Conservation (phyloP, 1,139 yeast species). For the Yamadazyma spencermartinsiae region DNA sequence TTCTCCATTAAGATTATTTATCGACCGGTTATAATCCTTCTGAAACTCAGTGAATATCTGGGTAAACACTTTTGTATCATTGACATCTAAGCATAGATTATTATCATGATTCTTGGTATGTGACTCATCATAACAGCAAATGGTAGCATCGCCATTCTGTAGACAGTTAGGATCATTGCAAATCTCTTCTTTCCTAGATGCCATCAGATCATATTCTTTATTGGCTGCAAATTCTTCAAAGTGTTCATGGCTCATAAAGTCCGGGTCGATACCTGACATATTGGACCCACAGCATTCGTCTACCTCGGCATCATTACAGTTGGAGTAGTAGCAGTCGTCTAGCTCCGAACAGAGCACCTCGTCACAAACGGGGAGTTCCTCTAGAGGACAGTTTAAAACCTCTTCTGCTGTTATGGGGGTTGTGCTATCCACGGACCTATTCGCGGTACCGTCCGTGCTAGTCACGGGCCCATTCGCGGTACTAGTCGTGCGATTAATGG, state of each 20-base stretch:
- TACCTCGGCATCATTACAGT: constrained; percentile 27
- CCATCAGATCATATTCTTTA: neutral
- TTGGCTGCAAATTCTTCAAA: neutral
- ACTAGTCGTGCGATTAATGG: neutral
- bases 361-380: constrained; percentile 36
- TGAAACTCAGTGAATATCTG: constrained; percentile 17
- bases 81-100: constrained; percentile 25
- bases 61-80: constrained; percentile 16
- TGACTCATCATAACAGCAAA: constrained; percentile 20
- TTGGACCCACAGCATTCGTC: constrained; percentile 11
- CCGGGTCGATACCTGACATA: constrained; percentile 7
- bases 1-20: neutral
- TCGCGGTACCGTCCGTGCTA: neutral
- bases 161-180: constrained; percentile 16
- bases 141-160: constrained; percentile 12
- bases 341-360: constrained; percentile 47
- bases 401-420: neutral
- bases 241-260: neutral
- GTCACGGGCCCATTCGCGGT: neutral
- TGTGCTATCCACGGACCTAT: too few relatives aligned
- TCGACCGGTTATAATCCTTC: constrained; percentile 15
- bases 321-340: constrained; percentile 44
- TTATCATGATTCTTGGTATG: constrained; percentile 21
- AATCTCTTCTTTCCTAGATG: constrained; percentile 2
- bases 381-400: constrained; percentile 18